Evolutionary conservation across 164 flowering plant species (phyloP), one percentile per base, ranked within the genome.

Genomic region (Saururus chinensis): DNA sequence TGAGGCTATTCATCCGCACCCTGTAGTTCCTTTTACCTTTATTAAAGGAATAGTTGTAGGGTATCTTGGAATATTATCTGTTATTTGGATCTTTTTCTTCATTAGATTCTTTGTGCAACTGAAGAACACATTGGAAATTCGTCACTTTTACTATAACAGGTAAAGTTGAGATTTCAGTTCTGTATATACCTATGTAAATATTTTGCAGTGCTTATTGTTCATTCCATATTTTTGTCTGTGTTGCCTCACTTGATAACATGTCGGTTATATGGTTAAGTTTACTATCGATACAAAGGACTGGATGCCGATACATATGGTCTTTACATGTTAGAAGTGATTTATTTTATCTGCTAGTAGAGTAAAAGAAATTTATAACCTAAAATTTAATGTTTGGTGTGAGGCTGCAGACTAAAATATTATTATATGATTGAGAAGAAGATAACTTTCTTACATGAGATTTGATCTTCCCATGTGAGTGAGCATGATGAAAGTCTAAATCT

Each of bases 81-180:
- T 84, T 48, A 89, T 87, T 70, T 95, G 91, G 95, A 60, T 87
- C 66, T 86, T 95, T 74, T 89, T 96, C 67, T 95, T 95, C 63
- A 60, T 89, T 64, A 80, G 92, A 66, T 95, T 95, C 70, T 95
- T 89, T 70, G 84, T 89, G 17, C 97, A 95, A 60, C 55, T 95
- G 57, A 86, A 80, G 71, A 85, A 84, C 60, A 87, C 82, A 51
- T 79, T 95, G 42, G 76, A 74, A 64, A 81, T 86, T 40, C 97
- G 97, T 42, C 81, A 79, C 60, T 95, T 91, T 75, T 95, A 84
- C 74, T 79, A 80, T 69, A 77, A 81, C 68, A 84, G 91, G 99
- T 89, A 65, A 30, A 30, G 37, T 30, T 26, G 24, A 48, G 40
- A 14, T 9, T 61, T 52, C 51, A 10, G 24, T 6, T 61, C 14